Evolutionary conservation across 768 basidiomycete genomes (phyloP).

Genomic region (Favolaschia claudopus): DNA sequence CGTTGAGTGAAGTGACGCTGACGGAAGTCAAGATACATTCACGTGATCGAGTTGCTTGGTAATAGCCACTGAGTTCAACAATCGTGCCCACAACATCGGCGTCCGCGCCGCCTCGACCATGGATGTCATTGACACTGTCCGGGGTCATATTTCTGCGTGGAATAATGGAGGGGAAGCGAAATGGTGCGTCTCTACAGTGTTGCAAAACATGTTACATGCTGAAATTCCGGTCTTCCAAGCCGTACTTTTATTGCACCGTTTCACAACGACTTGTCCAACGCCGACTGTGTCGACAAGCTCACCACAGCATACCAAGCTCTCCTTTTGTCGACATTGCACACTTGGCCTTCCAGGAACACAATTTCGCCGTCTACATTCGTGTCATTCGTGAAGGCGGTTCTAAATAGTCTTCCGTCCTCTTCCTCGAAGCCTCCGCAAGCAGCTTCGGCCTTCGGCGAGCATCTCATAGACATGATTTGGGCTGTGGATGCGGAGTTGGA

Average conservation of each 20-base stretch:
- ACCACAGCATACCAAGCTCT: constrained; percentile 76
- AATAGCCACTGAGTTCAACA: constrained; percentile 1
- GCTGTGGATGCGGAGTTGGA: constrained; percentile 80
- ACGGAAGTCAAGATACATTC: too few relatives aligned
- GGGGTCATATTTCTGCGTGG: constrained; percentile 61
- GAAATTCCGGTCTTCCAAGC: constrained; percentile 48
- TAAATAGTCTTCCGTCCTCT: constrained; percentile 72
- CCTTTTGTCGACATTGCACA: constrained; percentile 61
- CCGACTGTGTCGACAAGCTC: constrained; percentile 60
- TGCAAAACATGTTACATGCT: constrained; percentile 23
- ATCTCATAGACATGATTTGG: constrained; percentile 85
- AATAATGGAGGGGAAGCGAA: constrained; percentile 64
- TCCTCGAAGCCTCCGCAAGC: constrained; percentile 62
- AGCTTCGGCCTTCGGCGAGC: constrained; percentile 63
- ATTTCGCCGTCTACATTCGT: constrained; percentile 61
- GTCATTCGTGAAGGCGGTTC: constrained; percentile 69
- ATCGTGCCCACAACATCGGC: not conserved
- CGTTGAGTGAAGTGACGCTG: too few relatives aligned
- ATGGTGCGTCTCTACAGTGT: constrained; percentile 53
- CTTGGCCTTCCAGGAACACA: constrained; percentile 57
- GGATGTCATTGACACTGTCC: constrained; percentile 67
- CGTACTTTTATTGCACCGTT: constrained; percentile 65
- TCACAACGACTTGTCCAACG: constrained; percentile 66
- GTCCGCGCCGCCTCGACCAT: constrained; percentile 42
- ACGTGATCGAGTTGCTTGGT: not conserved